phyloP scores from a whole-genome alignment of 2,329 filamentous ascomycete species.

The Exophiala dermatitidis region DNA sequence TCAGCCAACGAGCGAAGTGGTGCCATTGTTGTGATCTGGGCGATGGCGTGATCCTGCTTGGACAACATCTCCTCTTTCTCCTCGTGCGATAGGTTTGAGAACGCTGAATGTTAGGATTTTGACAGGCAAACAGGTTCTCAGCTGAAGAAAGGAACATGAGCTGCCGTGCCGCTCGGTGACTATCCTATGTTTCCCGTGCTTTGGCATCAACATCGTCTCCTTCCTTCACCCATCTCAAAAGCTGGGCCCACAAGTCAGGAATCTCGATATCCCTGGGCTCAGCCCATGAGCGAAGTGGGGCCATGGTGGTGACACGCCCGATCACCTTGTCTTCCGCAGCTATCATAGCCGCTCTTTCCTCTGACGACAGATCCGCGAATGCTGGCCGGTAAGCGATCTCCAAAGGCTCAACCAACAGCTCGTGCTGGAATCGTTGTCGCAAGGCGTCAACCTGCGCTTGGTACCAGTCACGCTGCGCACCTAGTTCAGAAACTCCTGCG shows the following conservation, averaged over 20 bases:
- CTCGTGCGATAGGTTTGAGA: no score
- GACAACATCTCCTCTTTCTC: no score
- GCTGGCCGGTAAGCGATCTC: slow-evolving; percentile 4
- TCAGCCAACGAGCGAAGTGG: no score
- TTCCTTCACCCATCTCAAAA: no score
- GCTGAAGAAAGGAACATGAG: no score
- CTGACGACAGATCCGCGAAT: background rate
- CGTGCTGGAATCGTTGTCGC: slow-evolving; percentile 1
- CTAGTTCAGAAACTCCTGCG: slow-evolving; percentile 1
- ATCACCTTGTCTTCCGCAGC: background rate
- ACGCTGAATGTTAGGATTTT: no score
- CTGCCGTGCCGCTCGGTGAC: no score
- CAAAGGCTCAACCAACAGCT: slow-evolving; percentile 1
- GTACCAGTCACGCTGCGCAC: slow-evolving; percentile 7
- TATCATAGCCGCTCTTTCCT: background rate
- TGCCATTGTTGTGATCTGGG: no score
- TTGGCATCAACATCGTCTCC: no score
- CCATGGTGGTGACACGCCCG: background rate
- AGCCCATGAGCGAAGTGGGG: background rate
- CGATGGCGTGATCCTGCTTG: no score
- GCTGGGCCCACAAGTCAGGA: background rate
- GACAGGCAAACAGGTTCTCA: no score
- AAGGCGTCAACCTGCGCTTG: background rate
- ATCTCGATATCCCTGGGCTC: background rate
- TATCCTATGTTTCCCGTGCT: no score